These are phyloP conservation scores for Fusarium subtropicale DNA, from an alignment of 2,329 filamentous ascomycete genomes.

Conservation along the genomic window DNA sequence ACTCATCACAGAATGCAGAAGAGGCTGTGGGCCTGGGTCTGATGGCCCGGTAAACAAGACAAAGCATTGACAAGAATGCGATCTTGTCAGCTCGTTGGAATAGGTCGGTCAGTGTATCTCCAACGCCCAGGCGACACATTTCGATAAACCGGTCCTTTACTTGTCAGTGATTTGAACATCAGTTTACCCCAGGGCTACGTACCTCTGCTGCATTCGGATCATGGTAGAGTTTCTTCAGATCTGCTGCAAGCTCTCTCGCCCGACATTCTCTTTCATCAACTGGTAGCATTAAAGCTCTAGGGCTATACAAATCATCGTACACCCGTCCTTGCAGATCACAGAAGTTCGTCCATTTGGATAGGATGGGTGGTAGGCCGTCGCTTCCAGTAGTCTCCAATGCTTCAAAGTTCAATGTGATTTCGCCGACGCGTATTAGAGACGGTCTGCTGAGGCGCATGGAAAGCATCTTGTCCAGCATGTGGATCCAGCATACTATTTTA, in stretches of 20 bases:
- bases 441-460: conserved; percentile 6
- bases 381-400: not conserved
- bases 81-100: conserved; percentile 7
- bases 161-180: accelerated
- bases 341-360: conserved; percentile 5
- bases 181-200: accelerated
- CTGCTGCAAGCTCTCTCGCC: not conserved
- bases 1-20: conserved; percentile 11
- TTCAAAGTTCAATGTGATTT: conserved; percentile 6
- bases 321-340: not conserved
- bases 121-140: not conserved
- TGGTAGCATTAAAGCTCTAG: not conserved
- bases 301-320: conserved; percentile 4
- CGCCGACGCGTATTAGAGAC: not conserved
- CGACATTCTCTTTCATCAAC: not conserved
- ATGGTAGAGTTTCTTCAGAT: not conserved
- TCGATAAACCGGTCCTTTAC: not conserved
- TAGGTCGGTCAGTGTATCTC: not conserved
- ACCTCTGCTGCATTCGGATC: not conserved
- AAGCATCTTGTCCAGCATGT: conserved; percentile 17
- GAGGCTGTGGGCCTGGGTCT: not conserved
- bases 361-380: not conserved
- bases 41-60: conserved; percentile 3
- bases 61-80: conserved; percentile 5
- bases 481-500: not conserved